A percentile compares a stretch with the other conserved stretches of the same genome.
Conservation (phyloP, 305 asterid species). For the Nicotiana rustica region DNA sequence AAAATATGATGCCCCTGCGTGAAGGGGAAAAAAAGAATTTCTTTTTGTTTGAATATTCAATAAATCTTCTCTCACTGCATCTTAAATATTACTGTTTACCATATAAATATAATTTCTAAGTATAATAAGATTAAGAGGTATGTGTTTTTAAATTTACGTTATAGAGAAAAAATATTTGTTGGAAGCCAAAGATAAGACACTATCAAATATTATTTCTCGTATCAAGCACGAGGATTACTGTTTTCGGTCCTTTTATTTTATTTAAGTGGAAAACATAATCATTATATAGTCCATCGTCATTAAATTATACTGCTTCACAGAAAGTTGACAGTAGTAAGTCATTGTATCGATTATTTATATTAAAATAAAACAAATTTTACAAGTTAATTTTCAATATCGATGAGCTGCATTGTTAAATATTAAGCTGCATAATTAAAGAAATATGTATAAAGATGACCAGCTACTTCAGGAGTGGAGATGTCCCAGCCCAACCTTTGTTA, state of each 20-base stretch:
- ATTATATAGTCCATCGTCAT: background rate
- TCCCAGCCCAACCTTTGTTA: background rate
- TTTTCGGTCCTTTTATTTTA: background rate
- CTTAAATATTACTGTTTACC: conserved; percentile 18
- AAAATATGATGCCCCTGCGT: background rate
- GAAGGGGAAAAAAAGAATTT: background rate
- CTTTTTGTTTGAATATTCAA: background rate
- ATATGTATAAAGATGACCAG: no score
- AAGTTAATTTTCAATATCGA: background rate
- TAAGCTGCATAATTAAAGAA: background rate
- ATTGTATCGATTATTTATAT: background rate
- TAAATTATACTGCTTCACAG: background rate
- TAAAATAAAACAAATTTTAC: background rate
- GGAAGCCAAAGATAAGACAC: background rate
- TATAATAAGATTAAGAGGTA: background rate
- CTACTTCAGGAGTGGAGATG: background rate
- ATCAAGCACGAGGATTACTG: conserved; percentile 39
- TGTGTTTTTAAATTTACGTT: conserved; percentile 18
- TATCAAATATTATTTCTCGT: background rate
- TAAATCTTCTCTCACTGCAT: background rate
- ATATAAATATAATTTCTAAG: background rate
- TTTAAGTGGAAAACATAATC: background rate
- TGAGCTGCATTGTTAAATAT: background rate
- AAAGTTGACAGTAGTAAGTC: background rate
- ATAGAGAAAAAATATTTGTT: background rate